Base-by-base conservation (phyloP, 1,284 basidiomycete species). In the Heterobasidion occidentale region DNA sequence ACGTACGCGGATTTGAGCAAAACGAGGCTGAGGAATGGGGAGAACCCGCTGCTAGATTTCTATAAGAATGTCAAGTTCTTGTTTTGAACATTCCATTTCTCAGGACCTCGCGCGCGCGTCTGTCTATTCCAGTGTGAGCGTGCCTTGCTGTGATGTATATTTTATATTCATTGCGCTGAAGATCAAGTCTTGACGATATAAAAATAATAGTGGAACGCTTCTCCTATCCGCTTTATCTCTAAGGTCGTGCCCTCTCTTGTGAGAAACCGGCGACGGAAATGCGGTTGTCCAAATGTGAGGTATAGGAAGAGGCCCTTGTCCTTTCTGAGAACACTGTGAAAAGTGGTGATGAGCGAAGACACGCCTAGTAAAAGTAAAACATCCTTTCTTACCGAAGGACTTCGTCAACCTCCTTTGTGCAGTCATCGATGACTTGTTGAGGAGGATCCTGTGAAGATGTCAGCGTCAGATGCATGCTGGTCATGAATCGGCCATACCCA, bases 61-160 rank as follows among this genome's bases (percentile, higher is more conserved):
- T 96, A 96, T 68, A 83, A 88, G 68, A 96, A 96, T 73, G 92
- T 94, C 60, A 92, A 92, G 67, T 86, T 92, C 66, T 72, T 92
- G 62, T 92, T 92, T 61, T 91, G 68, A 78, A 19, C 8, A 27
- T 33, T n/a, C 27, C 1, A 12, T 8, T n/a, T n/a, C 6, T 27
- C 34, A 12, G 1, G 11, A 17, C 9, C 14, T 27, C 27, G 27
- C 27, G 27, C 27, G 27, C 27, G 4, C 27, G 27, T 27, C 27
- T 27, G 12, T 42, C n/a, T 42, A 9, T 7, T 9, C 38, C 27
- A 27, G 27, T 27, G 5, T 4, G 27, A 27, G 27, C 27, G 27
- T 27, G 27, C 27, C 27, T 27, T 27, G 33, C 33, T 12, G 19
- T 50, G 48, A 14, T 9, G 11, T 27, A n/a, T 27, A 50, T 50